Percentiles rank a stretch among this genome's conserved stretches.
phyloP scores from a whole-genome alignment of 1,284 basidiomycete genomes.

The Ganoderma boninense region DNA sequence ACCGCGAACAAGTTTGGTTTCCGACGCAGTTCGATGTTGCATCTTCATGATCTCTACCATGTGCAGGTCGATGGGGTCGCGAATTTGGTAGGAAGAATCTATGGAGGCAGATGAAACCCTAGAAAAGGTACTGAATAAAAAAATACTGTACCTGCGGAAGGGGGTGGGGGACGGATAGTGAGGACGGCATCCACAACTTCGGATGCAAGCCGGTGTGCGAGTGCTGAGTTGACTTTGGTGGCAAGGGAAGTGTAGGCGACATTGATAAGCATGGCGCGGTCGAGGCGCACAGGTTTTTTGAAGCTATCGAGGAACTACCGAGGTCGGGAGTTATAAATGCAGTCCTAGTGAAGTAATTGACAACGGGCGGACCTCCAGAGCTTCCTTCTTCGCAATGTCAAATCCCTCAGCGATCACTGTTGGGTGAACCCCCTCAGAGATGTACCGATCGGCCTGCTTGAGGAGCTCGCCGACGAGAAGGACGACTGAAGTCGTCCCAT shows the following conservation, averaged over 20 bases:
- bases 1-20: slow-evolving; percentile 97
- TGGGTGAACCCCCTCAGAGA: slow-evolving; percentile 98
- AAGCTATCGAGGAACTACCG: slow-evolving; percentile 91
- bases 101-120: background rate
- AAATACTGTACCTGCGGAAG: slow-evolving; percentile 56
- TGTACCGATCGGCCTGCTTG: slow-evolving; percentile 98
- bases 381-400: slow-evolving; percentile 97
- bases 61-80: slow-evolving; percentile 95
- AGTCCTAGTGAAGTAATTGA: background rate
- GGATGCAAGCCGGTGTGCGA: slow-evolving; percentile 91
- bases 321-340: background rate
- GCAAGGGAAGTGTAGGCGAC: slow-evolving; percentile 95
- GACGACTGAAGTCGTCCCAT: slow-evolving; percentile 98
- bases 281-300: slow-evolving; percentile 79
- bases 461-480: slow-evolving; percentile 96
- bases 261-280: slow-evolving; percentile 91
- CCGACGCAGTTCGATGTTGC: slow-evolving; percentile 98
- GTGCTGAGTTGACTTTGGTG: slow-evolving; percentile 87
- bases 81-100: slow-evolving; percentile 74
- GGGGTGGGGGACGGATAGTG: slow-evolving; percentile 81
- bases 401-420: slow-evolving; percentile 96
- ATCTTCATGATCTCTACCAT: slow-evolving; percentile 99
- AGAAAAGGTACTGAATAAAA: slow-evolving; percentile 21
- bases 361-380: slow-evolving; percentile 77
- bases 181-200: slow-evolving; percentile 97